These are phyloP conservation scores for Ormosia emarginata DNA, from an alignment of 306 rosid species.

Conservation along the genomic window DNA sequence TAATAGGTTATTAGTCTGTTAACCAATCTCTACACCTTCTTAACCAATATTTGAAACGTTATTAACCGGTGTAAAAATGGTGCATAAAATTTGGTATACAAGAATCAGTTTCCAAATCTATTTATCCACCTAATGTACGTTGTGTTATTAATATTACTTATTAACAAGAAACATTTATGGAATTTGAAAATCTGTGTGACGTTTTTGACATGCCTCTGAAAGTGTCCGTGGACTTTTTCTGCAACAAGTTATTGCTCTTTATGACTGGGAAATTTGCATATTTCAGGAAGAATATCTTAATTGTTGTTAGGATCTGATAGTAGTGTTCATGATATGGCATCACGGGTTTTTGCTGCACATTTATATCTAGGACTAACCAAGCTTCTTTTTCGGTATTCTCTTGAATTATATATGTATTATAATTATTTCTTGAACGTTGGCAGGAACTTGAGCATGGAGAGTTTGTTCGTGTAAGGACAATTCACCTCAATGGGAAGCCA, in stretches of 20 bases:
- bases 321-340: neutral
- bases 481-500: slow-evolving; percentile 87
- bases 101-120: neutral
- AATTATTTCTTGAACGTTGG: slow-evolving; percentile 2
- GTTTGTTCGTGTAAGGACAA: slow-evolving; percentile 81
- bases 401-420: neutral
- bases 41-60: too few relatives aligned
- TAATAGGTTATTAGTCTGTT: too few relatives aligned
- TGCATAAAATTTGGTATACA: too few relatives aligned
- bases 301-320: neutral
- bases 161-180: neutral
- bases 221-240: neutral
- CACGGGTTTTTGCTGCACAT: neutral
- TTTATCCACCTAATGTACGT: neutral
- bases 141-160: neutral
- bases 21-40: too few relatives aligned
- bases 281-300: neutral
- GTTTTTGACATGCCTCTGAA: neutral
- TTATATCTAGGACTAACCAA: neutral
- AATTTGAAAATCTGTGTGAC: neutral
- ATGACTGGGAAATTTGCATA: neutral
- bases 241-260: neutral
- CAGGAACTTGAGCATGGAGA: slow-evolving; percentile 85
- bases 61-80: too few relatives aligned
- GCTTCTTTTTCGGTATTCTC: neutral